phyloP scores from a whole-genome alignment of 2,329 filamentous ascomycete species.

The Colletotrichum echinochloae region DNA sequence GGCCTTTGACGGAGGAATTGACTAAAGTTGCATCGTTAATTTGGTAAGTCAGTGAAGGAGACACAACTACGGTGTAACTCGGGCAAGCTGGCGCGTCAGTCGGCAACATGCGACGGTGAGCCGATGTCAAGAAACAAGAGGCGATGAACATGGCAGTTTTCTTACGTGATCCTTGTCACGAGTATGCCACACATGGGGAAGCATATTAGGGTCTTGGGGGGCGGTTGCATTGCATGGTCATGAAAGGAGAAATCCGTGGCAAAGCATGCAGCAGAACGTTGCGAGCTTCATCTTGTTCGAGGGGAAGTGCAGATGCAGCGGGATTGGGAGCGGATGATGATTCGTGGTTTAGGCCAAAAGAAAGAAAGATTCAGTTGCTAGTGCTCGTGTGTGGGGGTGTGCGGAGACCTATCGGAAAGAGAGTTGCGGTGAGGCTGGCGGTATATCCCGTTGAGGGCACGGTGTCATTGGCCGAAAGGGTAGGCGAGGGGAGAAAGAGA shows the following conservation, averaged over 20 bases:
- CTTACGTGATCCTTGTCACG: conserved; percentile 15
- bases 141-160: conserved; percentile 23
- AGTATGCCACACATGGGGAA: conserved; percentile 10
- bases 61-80: conserved; percentile 17
- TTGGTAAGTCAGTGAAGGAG: conserved; percentile 1
- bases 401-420: conserved; percentile 41
- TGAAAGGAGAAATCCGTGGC: conserved; percentile 6
- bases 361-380: conserved; percentile 32
- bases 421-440: conserved; percentile 44
- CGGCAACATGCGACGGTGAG: background rate
- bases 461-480: conserved; percentile 24
- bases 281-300: conserved; percentile 26
- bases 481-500: conserved; percentile 9
- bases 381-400: conserved; percentile 36
- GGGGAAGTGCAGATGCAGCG: conserved; percentile 27
- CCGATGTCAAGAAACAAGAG: conserved; percentile 15
- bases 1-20: conserved; percentile 16
- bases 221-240: conserved; percentile 27
- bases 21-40: conserved; percentile 16
- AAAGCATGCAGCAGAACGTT: conserved; percentile 23
- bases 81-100: conserved; percentile 4
- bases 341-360: conserved; percentile 29
- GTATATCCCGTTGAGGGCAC: conserved; percentile 35
- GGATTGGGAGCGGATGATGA: conserved; percentile 25
- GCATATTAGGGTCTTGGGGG: conserved; percentile 19